Evolutionary conservation across 192 early-diverging fungal species (phyloP), one percentile per base, ranked within the genome.

Genomic region (Coemansia reversa): DNA sequence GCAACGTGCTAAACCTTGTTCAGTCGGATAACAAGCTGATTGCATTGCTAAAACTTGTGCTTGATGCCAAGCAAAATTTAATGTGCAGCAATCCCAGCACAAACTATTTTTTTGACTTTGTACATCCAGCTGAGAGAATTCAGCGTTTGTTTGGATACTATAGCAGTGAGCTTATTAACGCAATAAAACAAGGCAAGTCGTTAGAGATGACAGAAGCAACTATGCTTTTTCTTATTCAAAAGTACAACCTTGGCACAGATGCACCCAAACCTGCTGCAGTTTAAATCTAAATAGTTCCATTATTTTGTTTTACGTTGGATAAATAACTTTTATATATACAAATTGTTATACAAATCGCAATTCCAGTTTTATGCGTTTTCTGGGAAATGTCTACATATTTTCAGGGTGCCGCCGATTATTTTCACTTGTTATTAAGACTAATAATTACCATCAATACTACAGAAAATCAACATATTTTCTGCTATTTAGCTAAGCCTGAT

Each of bases 121-220:
- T 79, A 3, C 76, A 79, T n/a, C 76, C 76, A 0, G 67, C 72
- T 11, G 72, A 73, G 64, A 63, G 72, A 0, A 53, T 79, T 32
- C 76, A 79, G 67, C 59, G 72, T 12, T 30, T 79, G 51, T 79
- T 79, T 50, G 76, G 76, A 1, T 78, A 78, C 57, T 68, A 62
- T 32, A 53, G 70, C 35, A 69, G 67, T 24, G 62, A 69, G 27
- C 19, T 69, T 19, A 19, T 78, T 7, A 20, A 14, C n/a, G 58
- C 75, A 4, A 8, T 55, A 11, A 39, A 60, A 8, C 39, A 60
- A n/a, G 70, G 70, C 48, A 54, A 47, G 9, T 33, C 33, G 3
- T 47, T 59, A 4, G 62, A 67, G 18, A 33, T 72, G 30, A 72
- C 9, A 25, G 70, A 78, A 47, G 63, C 57, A 1, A 66, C 51